Evolutionary conservation across 1,284 basidiomycete genomes (phyloP), one percentile per base, ranked within the genome.

Genomic region (Ustilago lituana): DNA sequence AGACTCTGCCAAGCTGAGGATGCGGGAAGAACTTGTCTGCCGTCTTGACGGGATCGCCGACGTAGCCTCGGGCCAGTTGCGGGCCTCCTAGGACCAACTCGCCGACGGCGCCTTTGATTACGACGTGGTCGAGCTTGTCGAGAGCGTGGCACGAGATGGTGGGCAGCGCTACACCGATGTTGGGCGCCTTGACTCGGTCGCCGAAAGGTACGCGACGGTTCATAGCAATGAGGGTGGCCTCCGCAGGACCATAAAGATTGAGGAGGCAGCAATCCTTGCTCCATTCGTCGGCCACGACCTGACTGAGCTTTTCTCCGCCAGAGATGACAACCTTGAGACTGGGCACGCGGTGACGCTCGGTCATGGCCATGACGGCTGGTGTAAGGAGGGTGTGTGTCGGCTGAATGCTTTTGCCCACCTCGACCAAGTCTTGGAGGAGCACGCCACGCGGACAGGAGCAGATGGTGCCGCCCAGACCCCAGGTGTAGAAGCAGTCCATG

Each of bases 361-460:
- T 77, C 75, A 81, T 80, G 17, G 82, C 82, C 73, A 82, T 79
- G 40, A 83, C 82, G 1, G 82, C 82, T 0, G 82, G 82, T 3
- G 82, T 83, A 27, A 83, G 62, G 14, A 82, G 71, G 12, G 80
- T 74, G 44, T 82, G 80, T 5, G 80, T 78, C 10, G 71, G 79
- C 43, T 74, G 31, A 37, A 78, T 51, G 38, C 70, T 74, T 46
- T 71, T 74, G 12, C 71, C 71, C 10, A 81, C 70, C 19, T 67
- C 60, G 37, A 72, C 70, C 15, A 81, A 73, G 40, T 74, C 72
- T 26, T 67, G 64, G 20, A 82, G 63, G 10, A 78, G 63, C 15
- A 77, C 62, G 12, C 56, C 62, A 15, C 77, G 66, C 4, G 76
- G 65, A 32, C 73, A 73, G 33, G 79, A 72, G 62, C 78, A 80